These are phyloP conservation scores for Primulina eburnea DNA, from an alignment of 257 asterid species.

Conservation along the genomic window DNA sequence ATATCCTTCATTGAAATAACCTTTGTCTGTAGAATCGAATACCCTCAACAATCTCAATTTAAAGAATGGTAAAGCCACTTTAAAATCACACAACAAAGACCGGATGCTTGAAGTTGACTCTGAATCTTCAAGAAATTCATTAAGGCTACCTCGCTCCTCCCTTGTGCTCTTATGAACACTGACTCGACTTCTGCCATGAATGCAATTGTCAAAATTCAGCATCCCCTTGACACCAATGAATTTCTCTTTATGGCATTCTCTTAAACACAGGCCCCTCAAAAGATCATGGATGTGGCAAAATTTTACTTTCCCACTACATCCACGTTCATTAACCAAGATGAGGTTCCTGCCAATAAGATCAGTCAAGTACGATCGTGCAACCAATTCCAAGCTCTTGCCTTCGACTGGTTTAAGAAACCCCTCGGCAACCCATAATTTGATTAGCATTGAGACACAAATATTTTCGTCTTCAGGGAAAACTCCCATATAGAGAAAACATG, in stretches of 20 bases:
- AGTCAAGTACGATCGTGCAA: background rate
- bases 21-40: background rate
- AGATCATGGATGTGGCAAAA: conserved; percentile 17
- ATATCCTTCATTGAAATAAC: background rate
- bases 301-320: conserved; percentile 8
- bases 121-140: background rate
- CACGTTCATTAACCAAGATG: background rate
- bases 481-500: no score
- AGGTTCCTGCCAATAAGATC: conserved; percentile 22
- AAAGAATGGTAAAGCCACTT: background rate
- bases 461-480: background rate
- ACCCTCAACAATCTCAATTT: conserved; percentile 17
- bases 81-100: background rate
- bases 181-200: background rate
- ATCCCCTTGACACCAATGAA: background rate
- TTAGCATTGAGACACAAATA: background rate
- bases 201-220: background rate
- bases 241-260: conserved; percentile 8
- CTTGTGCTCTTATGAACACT: background rate
- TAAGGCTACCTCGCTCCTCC: background rate
- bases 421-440: background rate
- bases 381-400: conserved; percentile 9
- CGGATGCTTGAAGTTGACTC: background rate
- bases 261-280: conserved; percentile 17
- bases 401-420: background rate